Evolutionary conservation across 352 stramenopile genomes (phyloP), one percentile per base, ranked within the genome.

Genomic region (Globisporangium orthogonon): DNA sequence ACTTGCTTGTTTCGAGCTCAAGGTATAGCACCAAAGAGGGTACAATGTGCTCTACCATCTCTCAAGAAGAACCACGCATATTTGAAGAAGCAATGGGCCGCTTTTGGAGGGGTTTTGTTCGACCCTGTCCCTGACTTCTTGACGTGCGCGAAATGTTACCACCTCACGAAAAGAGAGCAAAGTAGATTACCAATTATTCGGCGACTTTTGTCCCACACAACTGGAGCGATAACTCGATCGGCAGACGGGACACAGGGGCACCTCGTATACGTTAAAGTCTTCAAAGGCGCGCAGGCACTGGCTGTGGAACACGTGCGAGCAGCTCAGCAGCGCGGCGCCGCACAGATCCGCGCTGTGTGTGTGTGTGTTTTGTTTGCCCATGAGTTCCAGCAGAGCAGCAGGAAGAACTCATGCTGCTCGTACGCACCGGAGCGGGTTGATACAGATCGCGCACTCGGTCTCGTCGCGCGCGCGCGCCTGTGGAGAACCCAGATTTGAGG

Each of bases 201-300:
- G 23, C 23, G 1, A 23, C 23, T 23, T 23, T 33, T 3, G 4
- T 10, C 29, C 41, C 37, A 15, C 35, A 44, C 9, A 30, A 4
- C 29, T 59, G 57, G 52, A 63, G 2, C 58, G 63, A 44, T 87
- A 87, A 37, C 49, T 69, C 39, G 62, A 53, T 41, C 84, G 76
- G 63, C 86, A 95, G 13, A 95, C 74, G 6, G 86, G 83, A 50
- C 83, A 95, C 5, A 90, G 58, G 11, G 74, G 66, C 28, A 88
- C 65, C 54, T 91, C 83, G 67, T 93, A 92, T 63, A 94, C 90
- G 66, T 86, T 92, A 56, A 95, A 95, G 43, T 86, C 63, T 58
- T 94, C 86, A 55, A 95, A 95, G 4, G 86, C 82, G 9, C 53
- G 60, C 3, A 95, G 69, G 45, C 86, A 95, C 40, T 77, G 72